Conservation (phyloP, 148 eudicot species). For the Gaultheria prostrata region DNA sequence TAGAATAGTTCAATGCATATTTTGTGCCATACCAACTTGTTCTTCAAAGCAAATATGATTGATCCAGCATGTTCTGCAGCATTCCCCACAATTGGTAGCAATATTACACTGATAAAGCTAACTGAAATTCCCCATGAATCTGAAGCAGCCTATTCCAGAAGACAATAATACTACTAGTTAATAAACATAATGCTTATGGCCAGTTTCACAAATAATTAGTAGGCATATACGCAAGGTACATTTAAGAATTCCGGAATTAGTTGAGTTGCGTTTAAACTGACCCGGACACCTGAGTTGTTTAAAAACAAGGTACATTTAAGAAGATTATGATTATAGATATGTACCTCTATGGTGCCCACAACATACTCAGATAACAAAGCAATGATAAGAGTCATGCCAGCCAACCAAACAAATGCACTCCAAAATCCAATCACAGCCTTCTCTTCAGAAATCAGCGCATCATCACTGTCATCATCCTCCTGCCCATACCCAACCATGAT, state of each 20-base stretch:
- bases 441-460: slow-evolving; percentile 23
- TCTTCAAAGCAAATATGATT: slow-evolving; percentile 67
- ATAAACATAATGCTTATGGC: neutral
- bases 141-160: slow-evolving; percentile 54
- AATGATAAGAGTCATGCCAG: slow-evolving; percentile 52
- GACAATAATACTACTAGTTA: neutral
- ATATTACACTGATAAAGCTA: slow-evolving; percentile 66
- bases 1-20: neutral
- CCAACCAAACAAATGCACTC: slow-evolving; percentile 62
- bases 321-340: neutral
- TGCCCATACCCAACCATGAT: slow-evolving; percentile 14
- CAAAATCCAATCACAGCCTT: slow-evolving; percentile 55
- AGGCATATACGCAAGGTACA: neutral
- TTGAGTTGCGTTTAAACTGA: too few relatives aligned
- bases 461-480: slow-evolving; percentile 30
- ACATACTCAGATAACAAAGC: slow-evolving; percentile 68
- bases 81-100: slow-evolving; percentile 81
- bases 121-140: slow-evolving; percentile 69
- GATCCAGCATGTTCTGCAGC: slow-evolving; percentile 95
- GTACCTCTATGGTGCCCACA: slow-evolving; percentile 86
- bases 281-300: too few relatives aligned
- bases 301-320: neutral
- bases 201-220: neutral
- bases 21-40: slow-evolving; percentile 55
- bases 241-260: neutral